Percentiles rank a stretch among this genome's conserved stretches.
phyloP scores from a whole-genome alignment of 148 eudicot genomes.

The Bassia scoparia region DNA sequence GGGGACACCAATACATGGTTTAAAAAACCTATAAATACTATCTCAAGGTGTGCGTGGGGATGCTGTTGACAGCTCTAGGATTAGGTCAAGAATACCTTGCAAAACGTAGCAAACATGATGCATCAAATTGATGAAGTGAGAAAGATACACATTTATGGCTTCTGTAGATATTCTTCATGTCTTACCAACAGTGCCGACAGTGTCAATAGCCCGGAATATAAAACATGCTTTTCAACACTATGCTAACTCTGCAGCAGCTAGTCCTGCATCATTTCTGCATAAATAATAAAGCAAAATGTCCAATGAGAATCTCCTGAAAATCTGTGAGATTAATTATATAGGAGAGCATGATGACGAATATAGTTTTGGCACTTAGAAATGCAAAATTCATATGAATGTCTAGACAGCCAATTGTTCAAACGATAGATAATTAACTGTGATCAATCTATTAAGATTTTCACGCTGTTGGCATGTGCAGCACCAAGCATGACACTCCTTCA shows the following conservation, averaged over 20 bases:
- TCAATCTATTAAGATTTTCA: slow-evolving; percentile 16
- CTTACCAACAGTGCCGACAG: slow-evolving; percentile 94
- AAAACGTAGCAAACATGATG: background rate
- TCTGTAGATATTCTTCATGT: background rate
- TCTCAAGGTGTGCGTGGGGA: slow-evolving; percentile 89
- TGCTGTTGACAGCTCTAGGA: slow-evolving; percentile 96
- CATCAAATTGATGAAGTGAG: background rate
- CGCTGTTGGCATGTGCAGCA: slow-evolving; percentile 88
- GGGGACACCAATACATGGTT: background rate
- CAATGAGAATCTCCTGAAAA: no score
- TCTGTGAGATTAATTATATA: no score
- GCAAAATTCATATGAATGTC: no score
- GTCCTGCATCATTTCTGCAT: slow-evolving; percentile 94
- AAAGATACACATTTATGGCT: background rate
- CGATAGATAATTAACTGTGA: no score
- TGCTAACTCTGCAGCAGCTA: slow-evolving; percentile 93
- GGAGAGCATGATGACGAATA: no score
- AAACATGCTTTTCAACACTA: slow-evolving; percentile 83
- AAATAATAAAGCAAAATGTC: background rate
- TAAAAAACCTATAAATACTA: slow-evolving; percentile 38
- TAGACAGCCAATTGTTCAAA: no score
- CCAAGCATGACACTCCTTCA: slow-evolving; percentile 99
- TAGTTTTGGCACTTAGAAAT: no score
- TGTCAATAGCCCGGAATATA: slow-evolving; percentile 83
- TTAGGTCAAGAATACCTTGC: slow-evolving; percentile 79